phyloP scores from a whole-genome alignment of 208 protist species.

The Trichomonas vaginalis region DNA sequence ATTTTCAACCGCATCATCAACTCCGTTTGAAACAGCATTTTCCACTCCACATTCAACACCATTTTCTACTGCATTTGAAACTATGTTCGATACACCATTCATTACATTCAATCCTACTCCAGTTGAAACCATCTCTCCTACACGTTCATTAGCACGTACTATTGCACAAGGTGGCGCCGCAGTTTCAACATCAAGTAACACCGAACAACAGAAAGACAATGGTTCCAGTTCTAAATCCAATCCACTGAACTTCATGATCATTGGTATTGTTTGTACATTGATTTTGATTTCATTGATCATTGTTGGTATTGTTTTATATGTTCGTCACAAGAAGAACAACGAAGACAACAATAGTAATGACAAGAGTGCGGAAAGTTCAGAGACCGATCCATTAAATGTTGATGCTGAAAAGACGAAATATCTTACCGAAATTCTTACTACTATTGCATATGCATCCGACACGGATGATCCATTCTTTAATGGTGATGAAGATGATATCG shows the following conservation, averaged over 20 bases:
- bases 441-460: not conserved
- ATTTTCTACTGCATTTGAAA: not conserved
- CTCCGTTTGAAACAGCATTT: not conserved
- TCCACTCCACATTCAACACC: not conserved
- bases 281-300: not conserved
- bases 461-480: not conserved
- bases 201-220: not conserved
- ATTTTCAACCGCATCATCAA: not conserved
- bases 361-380: not conserved
- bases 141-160: not conserved
- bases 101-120: not conserved
- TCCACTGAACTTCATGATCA: not conserved
- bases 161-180: not conserved
- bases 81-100: not conserved
- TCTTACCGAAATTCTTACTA: not conserved
- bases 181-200: not conserved
- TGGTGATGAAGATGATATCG: not conserved
- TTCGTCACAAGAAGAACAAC: not conserved
- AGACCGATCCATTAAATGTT: not conserved
- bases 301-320: not conserved
- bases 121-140: not conserved
- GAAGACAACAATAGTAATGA: too few species aligned
- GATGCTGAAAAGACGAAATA: not conserved
- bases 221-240: not conserved
- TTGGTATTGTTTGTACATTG: not conserved